A percentile compares a stretch with the other conserved stretches of the same genome.
Conservation (phyloP, 176 grass and related monocot species). For the Oryza coarctata region DNA sequence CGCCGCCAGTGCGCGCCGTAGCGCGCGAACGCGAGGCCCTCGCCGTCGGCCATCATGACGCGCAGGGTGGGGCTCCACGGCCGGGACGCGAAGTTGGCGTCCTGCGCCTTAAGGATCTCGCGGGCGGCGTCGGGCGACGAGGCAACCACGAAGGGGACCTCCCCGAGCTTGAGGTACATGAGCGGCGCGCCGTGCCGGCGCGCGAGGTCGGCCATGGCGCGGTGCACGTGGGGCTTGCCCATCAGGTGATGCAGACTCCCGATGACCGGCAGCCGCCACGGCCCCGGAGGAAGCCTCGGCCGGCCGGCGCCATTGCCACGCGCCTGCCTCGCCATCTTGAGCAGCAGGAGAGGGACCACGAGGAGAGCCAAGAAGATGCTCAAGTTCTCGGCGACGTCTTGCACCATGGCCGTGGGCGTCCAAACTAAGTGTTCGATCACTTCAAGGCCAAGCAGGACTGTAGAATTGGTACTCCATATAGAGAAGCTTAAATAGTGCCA, state of each 20-base stretch:
- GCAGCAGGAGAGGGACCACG: neutral
- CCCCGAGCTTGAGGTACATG: slow-evolving; percentile 34
- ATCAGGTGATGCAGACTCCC: slow-evolving; percentile 39
- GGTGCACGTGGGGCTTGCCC: slow-evolving; percentile 5
- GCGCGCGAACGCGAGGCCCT: slow-evolving; percentile 9
- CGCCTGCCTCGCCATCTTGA: neutral
- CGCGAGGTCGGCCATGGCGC: slow-evolving; percentile 27
- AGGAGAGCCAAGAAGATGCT: neutral
- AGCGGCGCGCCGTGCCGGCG: slow-evolving; percentile 18
- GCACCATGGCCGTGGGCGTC: neutral
- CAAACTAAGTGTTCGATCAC: neutral
- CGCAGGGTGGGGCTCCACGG: neutral
- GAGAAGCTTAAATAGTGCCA: neutral
- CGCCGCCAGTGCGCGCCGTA: slow-evolving; percentile 43
- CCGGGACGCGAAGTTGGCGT: slow-evolving; percentile 27
- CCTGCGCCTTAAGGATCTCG: slow-evolving; percentile 36
- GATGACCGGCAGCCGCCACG: slow-evolving; percentile 33
- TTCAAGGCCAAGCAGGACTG: too few species aligned
- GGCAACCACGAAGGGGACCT: slow-evolving; percentile 13
- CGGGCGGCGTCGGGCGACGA: slow-evolving; percentile 13
- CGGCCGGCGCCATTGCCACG: neutral
- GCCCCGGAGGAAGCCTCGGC: slow-evolving; percentile 34
- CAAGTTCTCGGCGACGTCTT: neutral
- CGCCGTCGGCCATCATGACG: slow-evolving; percentile 5
- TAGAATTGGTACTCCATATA: neutral